Evolutionary conservation across 2,329 filamentous ascomycete genomes (phyloP).

Genomic region (Talaromyces islandicus): DNA sequence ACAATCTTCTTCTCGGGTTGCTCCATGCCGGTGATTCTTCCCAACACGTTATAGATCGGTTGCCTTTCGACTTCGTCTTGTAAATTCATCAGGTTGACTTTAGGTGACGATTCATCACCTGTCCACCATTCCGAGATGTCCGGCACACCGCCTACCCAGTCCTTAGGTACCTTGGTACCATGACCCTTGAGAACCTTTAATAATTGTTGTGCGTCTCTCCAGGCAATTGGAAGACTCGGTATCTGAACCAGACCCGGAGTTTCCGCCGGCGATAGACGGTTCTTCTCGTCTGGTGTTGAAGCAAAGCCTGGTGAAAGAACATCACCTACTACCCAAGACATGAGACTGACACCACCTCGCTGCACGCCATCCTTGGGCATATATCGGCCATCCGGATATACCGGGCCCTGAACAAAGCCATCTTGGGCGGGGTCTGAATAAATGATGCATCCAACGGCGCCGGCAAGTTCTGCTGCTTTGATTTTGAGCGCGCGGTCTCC

Average conservation of each 20-base stretch:
- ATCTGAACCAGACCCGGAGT: conserved; percentile 72
- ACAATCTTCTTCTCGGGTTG: conserved; percentile 77
- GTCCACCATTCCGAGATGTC: conserved; percentile 78
- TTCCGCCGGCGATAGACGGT: conserved; percentile 63
- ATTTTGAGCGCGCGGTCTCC: conserved; percentile 72
- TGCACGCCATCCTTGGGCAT: conserved; percentile 80
- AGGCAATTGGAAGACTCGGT: conserved; percentile 82
- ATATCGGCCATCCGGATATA: conserved; percentile 70
- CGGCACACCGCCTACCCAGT: conserved; percentile 73
- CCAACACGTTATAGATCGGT: conserved; percentile 88
- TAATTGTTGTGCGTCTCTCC: conserved; percentile 78
- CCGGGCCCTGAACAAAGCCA: conserved; percentile 66
- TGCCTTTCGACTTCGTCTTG: conserved; percentile 80
- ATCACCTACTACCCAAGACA: conserved; percentile 80
- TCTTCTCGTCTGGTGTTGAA: conserved; percentile 41
- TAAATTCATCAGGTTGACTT: conserved; percentile 75
- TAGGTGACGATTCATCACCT: conserved; percentile 67
- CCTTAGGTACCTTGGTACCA: conserved; percentile 61
- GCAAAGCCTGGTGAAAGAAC: conserved; percentile 86
- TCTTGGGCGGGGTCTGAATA: conserved; percentile 88
- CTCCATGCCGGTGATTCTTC: conserved; percentile 76
- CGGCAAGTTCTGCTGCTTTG: conserved; percentile 80
- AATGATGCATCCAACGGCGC: conserved; percentile 80
- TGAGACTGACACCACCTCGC: conserved; percentile 72
- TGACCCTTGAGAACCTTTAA: conserved; percentile 69